These are phyloP conservation scores for Sordariomycetes sp. DNA, from an alignment of 2,329 filamentous ascomycete genomes.

Conservation along the genomic window DNA sequence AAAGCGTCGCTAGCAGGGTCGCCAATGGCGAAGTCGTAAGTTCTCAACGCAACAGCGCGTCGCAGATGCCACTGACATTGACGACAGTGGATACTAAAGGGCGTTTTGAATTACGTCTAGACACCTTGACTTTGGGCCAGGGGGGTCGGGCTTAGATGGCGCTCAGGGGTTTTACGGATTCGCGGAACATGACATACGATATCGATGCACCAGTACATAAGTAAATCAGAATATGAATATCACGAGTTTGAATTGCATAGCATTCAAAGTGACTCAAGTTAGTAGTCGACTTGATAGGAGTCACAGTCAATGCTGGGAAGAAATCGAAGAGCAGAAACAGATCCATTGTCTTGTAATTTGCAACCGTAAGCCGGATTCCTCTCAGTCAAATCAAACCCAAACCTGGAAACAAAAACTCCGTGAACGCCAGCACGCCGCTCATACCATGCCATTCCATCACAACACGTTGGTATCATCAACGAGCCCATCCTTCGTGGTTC, in stretches of 20 bases:
- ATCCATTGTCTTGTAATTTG: too few relatives aligned
- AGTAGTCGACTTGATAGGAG: too few relatives aligned
- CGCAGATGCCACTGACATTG: conserved; percentile 8
- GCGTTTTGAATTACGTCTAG: conserved; percentile 35
- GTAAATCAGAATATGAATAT: too few relatives aligned
- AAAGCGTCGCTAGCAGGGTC: conserved; percentile 63
- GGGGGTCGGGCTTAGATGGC: not conserved
- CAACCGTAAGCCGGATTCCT: too few relatives aligned
- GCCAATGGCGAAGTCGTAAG: conserved; percentile 74
- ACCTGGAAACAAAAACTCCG: not conserved
- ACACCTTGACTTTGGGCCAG: too few relatives aligned
- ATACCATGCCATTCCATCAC: not conserved
- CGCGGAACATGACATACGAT: not conserved
- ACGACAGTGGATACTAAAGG: conserved; percentile 54
- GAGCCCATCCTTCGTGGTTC: not conserved
- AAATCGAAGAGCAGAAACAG: not conserved
- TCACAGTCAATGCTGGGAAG: too few relatives aligned
- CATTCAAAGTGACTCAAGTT: too few relatives aligned
- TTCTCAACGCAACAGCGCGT: conserved; percentile 6
- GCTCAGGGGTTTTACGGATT: not conserved
- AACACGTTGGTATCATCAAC: not conserved
- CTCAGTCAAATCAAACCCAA: not conserved
- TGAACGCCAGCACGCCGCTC: not conserved
- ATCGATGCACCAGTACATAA: too few relatives aligned
- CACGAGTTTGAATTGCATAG: too few relatives aligned